Evolutionary conservation across 805 yeast genomes (phyloP).

Genomic region (Wickerhamomyces canadensis): DNA sequence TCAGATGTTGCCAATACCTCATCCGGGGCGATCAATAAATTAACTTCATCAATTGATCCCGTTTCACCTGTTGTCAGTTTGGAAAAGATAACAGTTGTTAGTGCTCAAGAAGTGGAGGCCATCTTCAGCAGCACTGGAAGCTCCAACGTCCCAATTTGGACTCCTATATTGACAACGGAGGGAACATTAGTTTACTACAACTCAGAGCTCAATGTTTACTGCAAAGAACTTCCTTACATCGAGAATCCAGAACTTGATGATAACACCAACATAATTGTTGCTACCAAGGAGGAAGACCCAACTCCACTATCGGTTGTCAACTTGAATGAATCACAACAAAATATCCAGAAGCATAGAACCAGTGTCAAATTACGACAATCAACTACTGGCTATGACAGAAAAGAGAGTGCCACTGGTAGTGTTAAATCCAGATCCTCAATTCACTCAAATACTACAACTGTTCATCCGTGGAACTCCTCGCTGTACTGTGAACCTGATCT

Average conservation of each 20-base stretch:
- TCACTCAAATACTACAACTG: conserved; percentile 13
- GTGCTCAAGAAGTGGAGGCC: conserved; percentile 32
- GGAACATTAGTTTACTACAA: conserved; percentile 57
- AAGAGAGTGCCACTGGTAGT: conserved; percentile 9
- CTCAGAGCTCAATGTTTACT: conserved; percentile 52
- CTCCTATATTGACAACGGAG: conserved; percentile 50
- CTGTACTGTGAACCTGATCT: conserved; percentile 31
- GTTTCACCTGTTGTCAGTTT: conserved; percentile 18
- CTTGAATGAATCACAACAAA: conserved; percentile 18
- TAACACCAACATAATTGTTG: conserved; percentile 23
- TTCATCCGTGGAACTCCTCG: conserved; percentile 23
- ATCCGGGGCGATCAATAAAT: background rate
- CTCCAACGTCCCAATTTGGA: conserved; percentile 45
- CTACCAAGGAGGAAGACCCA: conserved; percentile 22
- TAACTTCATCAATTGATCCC: conserved; percentile 20
- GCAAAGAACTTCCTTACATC: conserved; percentile 52
- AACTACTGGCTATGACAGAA: conserved; percentile 7
- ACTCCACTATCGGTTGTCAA: conserved; percentile 15
- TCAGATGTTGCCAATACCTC: conserved; percentile 25
- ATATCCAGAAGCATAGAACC: conserved; percentile 19
- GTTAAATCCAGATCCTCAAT: conserved; percentile 14
- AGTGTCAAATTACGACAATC: conserved; percentile 16
- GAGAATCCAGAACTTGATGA: conserved; percentile 32
- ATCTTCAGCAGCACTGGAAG: conserved; percentile 29
- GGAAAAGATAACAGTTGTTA: conserved; percentile 24